Conservation (phyloP, 306 rosid genomes). For the Cicer judaicum region DNA sequence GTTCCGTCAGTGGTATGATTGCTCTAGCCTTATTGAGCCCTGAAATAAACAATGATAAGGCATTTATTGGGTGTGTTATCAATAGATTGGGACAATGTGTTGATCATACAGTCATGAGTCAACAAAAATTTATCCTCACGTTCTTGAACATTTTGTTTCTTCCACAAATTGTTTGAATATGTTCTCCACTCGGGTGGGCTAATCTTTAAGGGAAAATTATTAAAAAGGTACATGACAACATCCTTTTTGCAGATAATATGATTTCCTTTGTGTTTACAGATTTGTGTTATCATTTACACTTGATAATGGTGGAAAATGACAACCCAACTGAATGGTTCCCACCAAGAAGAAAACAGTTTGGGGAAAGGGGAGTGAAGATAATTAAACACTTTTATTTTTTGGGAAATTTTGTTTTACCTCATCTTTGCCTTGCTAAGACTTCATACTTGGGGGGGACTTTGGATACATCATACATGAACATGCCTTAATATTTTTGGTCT, state of each 20-base stretch:
- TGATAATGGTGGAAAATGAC: conserved; percentile 32
- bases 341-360: conserved; percentile 8
- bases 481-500: not conserved
- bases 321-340: conserved; percentile 25
- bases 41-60: conserved; percentile 11
- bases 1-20: conserved; percentile 32
- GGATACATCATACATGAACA: conserved; percentile 33
- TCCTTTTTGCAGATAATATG: conserved; percentile 26
- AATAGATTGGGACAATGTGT: conserved; percentile 23
- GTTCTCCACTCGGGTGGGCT: not conserved
- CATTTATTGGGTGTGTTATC: conserved; percentile 2
- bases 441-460: conserved; percentile 25
- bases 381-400: not conserved
- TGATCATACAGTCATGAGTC: not conserved
- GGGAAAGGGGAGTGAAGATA: conserved; percentile 20
- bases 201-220: conserved; percentile 6
- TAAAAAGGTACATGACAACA: not conserved
- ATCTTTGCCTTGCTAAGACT: conserved; percentile 18
- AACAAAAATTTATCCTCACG: not conserved
- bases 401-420: not conserved
- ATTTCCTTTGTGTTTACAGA: conserved; percentile 28
- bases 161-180: conserved; percentile 2
- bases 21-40: conserved; percentile 1
- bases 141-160: not conserved
- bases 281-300: conserved; percentile 19